Base-by-base conservation (phyloP, 2,329 filamentous ascomycete genomes). In the Ceratocystiopsis minuta region DNA sequence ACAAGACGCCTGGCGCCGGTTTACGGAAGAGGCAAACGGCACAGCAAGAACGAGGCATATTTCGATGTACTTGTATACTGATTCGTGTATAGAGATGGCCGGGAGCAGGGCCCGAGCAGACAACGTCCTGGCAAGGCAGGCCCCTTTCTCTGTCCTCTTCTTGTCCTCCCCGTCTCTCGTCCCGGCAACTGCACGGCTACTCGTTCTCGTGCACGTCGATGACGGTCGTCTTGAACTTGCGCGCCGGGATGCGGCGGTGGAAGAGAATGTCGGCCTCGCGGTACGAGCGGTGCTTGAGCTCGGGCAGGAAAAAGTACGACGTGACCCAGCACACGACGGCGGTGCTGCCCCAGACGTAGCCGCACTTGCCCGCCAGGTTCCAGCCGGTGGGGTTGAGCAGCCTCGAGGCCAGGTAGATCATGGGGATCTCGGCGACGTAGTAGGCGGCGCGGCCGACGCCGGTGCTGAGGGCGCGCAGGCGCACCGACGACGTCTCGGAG, bases 261-360 rank as follows among this genome's bases (percentile, higher is more conserved):
- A 73, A 73, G 53, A 73, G 42, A 49, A 73, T 72, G 53, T 75
- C 72, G 50, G 73, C 72, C 60, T 76, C 72, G 47, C 71, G 70
- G 59, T 64, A 75, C 34, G 71, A 69, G 33, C 67, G 61, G 50
- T 58, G 51, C 62, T 70, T 71, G 65, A 72, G 69, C 64, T 74
- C 69, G 12, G 69, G 69, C 41, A 74, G 40, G 47, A 45, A 64
- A 47, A 67, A 55, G 53, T 48, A 74, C 4, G 70, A 61, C 46
- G 64, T 46, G 46, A 66, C 48, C 42, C 65, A 60, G 54, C 72
- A 78, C 51, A 73, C 11, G 36, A 75, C 58, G 35, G 60, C 75
- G 13, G 75, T 72, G 37, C 58, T 68, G 48, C 57, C 72, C 74
- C 68, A 74, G 51, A 73, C 60, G 57, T 70, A 76, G 48, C 70